phyloP scores from a whole-genome alignment of 2,329 filamentous ascomycete species.

The Fusarium sp. region DNA sequence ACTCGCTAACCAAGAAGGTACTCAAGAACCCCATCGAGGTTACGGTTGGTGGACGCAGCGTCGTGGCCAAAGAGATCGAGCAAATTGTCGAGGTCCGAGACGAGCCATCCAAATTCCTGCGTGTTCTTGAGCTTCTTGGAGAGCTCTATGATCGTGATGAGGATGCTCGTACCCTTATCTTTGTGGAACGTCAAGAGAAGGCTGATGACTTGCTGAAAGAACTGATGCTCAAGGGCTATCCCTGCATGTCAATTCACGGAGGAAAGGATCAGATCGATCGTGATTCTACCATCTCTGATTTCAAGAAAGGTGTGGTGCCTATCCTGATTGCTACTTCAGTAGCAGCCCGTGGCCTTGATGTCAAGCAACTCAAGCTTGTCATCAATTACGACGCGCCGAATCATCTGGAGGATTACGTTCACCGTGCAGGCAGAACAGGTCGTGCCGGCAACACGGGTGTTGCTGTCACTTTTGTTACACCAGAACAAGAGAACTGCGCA shows the following conservation, averaged over 20 bases:
- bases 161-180: slow-evolving; percentile 90
- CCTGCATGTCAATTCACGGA: slow-evolving; percentile 93
- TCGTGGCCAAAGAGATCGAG: slow-evolving; percentile 91
- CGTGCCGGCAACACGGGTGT: slow-evolving; percentile 95
- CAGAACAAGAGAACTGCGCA: slow-evolving; percentile 92
- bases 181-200: slow-evolving; percentile 93
- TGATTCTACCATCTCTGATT: slow-evolving; percentile 92
- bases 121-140: slow-evolving; percentile 88
- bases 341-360: slow-evolving; percentile 93
- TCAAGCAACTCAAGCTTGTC: slow-evolving; percentile 95
- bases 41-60: slow-evolving; percentile 88
- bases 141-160: slow-evolving; percentile 90
- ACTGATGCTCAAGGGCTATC: slow-evolving; percentile 86
- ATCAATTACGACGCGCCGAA: slow-evolving; percentile 97
- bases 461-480: slow-evolving; percentile 93
- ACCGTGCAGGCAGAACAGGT: slow-evolving; percentile 92
- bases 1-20: slow-evolving; percentile 89
- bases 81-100: slow-evolving; percentile 92
- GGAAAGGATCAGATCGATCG: slow-evolving; percentile 95
- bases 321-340: slow-evolving; percentile 96
- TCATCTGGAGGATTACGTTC: slow-evolving; percentile 96
- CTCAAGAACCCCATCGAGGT: slow-evolving; percentile 90
- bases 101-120: slow-evolving; percentile 86
- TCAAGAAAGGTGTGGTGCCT: slow-evolving; percentile 91
- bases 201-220: slow-evolving; percentile 85